Percentiles rank a stretch among this genome's conserved stretches.
These are phyloP conservation scores for Fomitopsis betulina DNA, from an alignment of 1,284 basidiomycete species.

Conservation along the genomic window DNA sequence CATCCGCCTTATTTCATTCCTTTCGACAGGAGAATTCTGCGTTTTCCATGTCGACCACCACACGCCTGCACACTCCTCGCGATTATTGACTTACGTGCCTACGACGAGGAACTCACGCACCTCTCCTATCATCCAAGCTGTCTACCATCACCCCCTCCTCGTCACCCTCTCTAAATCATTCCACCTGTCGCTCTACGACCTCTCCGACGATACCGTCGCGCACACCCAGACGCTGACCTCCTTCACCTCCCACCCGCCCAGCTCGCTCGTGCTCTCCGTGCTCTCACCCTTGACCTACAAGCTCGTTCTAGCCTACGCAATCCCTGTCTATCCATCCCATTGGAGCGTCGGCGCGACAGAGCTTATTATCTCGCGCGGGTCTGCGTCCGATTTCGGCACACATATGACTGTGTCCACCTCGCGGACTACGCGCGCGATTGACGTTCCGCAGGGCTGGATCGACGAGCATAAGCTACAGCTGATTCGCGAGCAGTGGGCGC, in stretches of 20 bases:
- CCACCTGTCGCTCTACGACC: conserved; percentile 62
- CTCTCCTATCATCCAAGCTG: conserved; percentile 54
- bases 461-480: conserved; percentile 56
- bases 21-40: conserved; percentile 64
- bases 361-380: conserved; percentile 49
- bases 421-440: conserved; percentile 62
- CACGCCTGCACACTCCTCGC: conserved; percentile 35
- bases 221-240: conserved; percentile 64
- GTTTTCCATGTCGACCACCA: conserved; percentile 49
- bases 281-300: conserved; percentile 58
- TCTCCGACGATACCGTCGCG: conserved; percentile 43
- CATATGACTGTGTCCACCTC: conserved; percentile 33
- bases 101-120: conserved; percentile 32
- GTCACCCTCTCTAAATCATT: conserved; percentile 65
- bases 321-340: conserved; percentile 75
- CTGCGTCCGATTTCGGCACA: neutral
- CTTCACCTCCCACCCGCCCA: conserved; percentile 71
- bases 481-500: conserved; percentile 70
- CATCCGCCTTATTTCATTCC: conserved; percentile 52
- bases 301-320: conserved; percentile 64
- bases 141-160: conserved; percentile 73
- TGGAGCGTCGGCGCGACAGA: conserved; percentile 80
- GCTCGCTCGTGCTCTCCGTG: conserved; percentile 63
- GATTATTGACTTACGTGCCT: conserved; percentile 47
- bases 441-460: conserved; percentile 68